These are phyloP conservation scores for Rhizopogon rudus DNA, from an alignment of 768 basidiomycete genomes.

Conservation along the genomic window DNA sequence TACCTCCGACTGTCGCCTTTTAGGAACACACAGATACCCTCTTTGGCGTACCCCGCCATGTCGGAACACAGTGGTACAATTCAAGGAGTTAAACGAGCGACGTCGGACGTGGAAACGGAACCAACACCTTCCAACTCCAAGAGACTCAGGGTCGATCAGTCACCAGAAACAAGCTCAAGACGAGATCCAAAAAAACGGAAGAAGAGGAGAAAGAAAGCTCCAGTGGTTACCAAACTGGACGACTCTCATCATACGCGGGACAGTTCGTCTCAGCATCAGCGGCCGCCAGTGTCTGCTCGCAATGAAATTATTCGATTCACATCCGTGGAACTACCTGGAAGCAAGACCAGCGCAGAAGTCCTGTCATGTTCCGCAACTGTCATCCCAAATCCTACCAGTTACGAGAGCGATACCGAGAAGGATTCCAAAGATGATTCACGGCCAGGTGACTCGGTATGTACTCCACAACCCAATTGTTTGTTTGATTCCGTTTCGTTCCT, in stretches of 20 bases:
- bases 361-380: background rate
- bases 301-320: conserved; percentile 24
- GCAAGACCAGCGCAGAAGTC: background rate
- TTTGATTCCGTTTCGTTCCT: background rate
- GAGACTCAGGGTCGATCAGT: conserved; percentile 16
- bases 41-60: conserved; percentile 16
- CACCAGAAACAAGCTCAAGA: conserved; percentile 10
- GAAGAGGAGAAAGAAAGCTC: conserved; percentile 24
- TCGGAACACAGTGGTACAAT: conserved; percentile 10
- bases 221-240: conserved; percentile 19
- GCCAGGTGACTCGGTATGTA: background rate
- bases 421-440: too few relatives aligned
- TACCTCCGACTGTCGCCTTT: background rate
- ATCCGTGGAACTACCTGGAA: conserved; percentile 5
- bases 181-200: conserved; percentile 22
- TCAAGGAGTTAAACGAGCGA: conserved; percentile 10
- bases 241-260: conserved; percentile 1
- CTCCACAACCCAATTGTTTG: background rate
- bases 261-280: conserved; percentile 2
- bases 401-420: background rate
- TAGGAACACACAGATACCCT: conserved; percentile 15
- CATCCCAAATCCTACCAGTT: background rate
- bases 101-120: conserved; percentile 19
- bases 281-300: conserved; percentile 14
- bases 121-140: conserved; percentile 14